These are phyloP conservation scores for Stereum hirsutum DNA, from an alignment of 1,284 basidiomycete species.

Conservation along the genomic window DNA sequence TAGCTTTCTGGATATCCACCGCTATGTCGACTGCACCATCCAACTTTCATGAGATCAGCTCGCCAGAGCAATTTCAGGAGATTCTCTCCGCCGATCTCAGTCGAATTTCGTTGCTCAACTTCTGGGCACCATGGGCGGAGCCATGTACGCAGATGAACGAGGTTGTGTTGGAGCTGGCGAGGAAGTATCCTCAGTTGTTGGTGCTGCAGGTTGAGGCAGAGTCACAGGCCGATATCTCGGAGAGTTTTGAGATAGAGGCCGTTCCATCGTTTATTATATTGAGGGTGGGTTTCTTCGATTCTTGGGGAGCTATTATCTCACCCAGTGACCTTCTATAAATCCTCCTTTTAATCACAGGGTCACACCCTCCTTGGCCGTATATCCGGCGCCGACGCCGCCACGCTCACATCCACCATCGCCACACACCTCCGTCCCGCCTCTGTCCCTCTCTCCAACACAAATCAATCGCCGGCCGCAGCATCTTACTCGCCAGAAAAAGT, in stretches of 20 bases:
- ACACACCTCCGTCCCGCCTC: slow-evolving; percentile 38
- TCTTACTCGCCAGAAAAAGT: slow-evolving; percentile 21
- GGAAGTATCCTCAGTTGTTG: slow-evolving; percentile 60
- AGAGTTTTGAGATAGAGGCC: slow-evolving; percentile 88
- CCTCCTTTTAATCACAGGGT: slow-evolving; percentile 43
- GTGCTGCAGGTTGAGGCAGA: slow-evolving; percentile 94
- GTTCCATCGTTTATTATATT: slow-evolving; percentile 87
- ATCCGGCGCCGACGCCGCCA: slow-evolving; percentile 73
- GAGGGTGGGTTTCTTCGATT: slow-evolving; percentile 37
- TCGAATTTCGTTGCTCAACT: slow-evolving; percentile 80
- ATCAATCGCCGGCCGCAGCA: slow-evolving; percentile 22
- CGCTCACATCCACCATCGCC: slow-evolving; percentile 58
- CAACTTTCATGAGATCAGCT: slow-evolving; percentile 51
- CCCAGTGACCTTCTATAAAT: background rate
- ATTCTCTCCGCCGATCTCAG: slow-evolving; percentile 70
- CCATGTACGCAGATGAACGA: slow-evolving; percentile 86
- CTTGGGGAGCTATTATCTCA: background rate
- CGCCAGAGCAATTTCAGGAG: slow-evolving; percentile 65
- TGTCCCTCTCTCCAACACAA: slow-evolving; percentile 30
- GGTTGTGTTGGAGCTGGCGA: slow-evolving; percentile 61
- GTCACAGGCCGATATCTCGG: slow-evolving; percentile 78
- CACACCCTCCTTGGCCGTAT: slow-evolving; percentile 83
- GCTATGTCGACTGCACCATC: slow-evolving; percentile 6
- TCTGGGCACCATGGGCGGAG: slow-evolving; percentile 90
- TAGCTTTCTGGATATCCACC: too few species aligned